These are phyloP conservation scores for Dipteronia sinensis DNA, from an alignment of 345 rosid species.

Conservation along the genomic window DNA sequence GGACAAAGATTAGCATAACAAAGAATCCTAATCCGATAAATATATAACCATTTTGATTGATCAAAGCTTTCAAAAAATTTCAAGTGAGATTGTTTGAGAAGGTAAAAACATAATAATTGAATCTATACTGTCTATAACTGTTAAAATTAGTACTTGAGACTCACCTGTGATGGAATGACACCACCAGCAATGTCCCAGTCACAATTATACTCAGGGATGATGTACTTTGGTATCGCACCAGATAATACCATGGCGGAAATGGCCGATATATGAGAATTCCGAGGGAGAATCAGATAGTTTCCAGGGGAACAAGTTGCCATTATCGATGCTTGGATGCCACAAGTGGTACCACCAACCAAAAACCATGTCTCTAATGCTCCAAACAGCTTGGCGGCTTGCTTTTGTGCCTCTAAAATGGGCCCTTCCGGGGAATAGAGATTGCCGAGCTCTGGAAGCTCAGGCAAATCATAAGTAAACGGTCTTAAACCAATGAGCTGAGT, in stretches of 20 bases:
- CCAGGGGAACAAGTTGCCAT: constrained; percentile 67
- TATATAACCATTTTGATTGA: not conserved
- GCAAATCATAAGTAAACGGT: constrained; percentile 57
- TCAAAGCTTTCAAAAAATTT: not conserved
- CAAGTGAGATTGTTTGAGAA: not conserved
- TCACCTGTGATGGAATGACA: constrained; percentile 44
- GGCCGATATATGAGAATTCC: constrained; percentile 61
- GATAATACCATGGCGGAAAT: constrained; percentile 56
- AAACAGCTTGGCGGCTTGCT: constrained; percentile 50
- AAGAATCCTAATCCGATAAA: no score
- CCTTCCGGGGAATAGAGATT: constrained; percentile 59
- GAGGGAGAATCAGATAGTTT: constrained; percentile 55
- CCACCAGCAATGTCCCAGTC: constrained; percentile 57
- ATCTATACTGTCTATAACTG: not conserved
- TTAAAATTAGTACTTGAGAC: not conserved
- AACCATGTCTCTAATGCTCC: constrained; percentile 68
- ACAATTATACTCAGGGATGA: constrained; percentile 47
- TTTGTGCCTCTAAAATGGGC: constrained; percentile 65
- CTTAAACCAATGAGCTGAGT: constrained; percentile 47
- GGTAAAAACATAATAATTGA: not conserved
- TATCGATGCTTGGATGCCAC: constrained; percentile 63
- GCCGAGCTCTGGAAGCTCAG: constrained; percentile 66
- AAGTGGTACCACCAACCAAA: constrained; percentile 67
- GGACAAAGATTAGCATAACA: no score
- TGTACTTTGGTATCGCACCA: constrained; percentile 58